Conservation (phyloP, 1,139 yeast genomes). For the Scheffersomyces lignicola region DNA sequence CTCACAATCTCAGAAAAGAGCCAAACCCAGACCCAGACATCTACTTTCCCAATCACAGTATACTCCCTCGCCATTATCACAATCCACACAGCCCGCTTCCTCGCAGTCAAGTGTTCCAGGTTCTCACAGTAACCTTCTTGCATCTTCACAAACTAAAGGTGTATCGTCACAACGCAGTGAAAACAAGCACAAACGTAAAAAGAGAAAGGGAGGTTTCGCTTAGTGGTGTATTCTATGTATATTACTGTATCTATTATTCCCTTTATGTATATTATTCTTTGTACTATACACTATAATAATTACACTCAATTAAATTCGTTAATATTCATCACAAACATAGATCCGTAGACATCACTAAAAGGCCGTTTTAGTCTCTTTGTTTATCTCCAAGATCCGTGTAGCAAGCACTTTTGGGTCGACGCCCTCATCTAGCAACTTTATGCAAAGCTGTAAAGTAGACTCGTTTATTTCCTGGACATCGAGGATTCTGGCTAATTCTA, state of each 20-base stretch:
- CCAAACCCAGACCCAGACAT: too few species aligned
- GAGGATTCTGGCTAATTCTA: slow-evolving; percentile 28
- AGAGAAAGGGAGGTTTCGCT: slow-evolving; percentile 34
- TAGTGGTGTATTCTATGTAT: slow-evolving; percentile 11
- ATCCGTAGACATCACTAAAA: background rate
- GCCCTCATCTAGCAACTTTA: slow-evolving; percentile 40
- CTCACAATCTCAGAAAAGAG: background rate
- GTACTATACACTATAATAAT: slow-evolving; percentile 5
- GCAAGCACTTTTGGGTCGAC: slow-evolving; percentile 37
- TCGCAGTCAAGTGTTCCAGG: slow-evolving; percentile 3
- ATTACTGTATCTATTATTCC: background rate
- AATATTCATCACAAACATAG: too few species aligned
- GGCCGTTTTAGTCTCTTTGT: slow-evolving; percentile 24
- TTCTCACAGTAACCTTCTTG: too few species aligned
- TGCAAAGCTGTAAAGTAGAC: slow-evolving; percentile 31
- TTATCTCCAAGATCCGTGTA: slow-evolving; percentile 22
- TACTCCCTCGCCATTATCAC: slow-evolving; percentile 8
- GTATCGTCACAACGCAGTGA: slow-evolving; percentile 8
- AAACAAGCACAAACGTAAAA: slow-evolving; percentile 18
- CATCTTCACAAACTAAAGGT: slow-evolving; percentile 5
- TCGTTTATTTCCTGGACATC: slow-evolving; percentile 28
- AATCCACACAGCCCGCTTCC: slow-evolving; percentile 4
- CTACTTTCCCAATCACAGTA: slow-evolving; percentile 6
- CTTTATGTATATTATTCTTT: slow-evolving; percentile 1
- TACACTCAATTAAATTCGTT: too few species aligned